Base-by-base conservation (phyloP, 306 rosid species). In the Biancaea sappan region DNA sequence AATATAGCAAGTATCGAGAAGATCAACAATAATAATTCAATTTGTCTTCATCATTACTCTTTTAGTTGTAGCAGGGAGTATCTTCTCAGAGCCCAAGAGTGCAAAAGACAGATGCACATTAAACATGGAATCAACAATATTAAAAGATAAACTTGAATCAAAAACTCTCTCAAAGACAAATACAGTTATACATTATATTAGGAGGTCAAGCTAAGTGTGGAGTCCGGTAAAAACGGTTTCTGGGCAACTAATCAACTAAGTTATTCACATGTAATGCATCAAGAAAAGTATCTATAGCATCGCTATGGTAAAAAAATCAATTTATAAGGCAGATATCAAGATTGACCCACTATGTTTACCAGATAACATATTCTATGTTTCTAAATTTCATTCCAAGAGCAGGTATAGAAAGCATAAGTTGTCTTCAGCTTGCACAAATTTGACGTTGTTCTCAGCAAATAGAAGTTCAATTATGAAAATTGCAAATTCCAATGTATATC, bases 301-400 rank as follows among this genome's bases (percentile, higher is more conserved):
- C 50, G 71, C 21, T 31, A 66, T 13, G 44, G 50, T 56, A 67
- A 59, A 66, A 57, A 48, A 73, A 71, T 56, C 26, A 56, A 64
- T 26, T 62, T 43, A 25, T 63, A 18, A 58, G 75, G 68, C 82
- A 44, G 66, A 62, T 79, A 62, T 52, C 29, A 25, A 31, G 41
- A 32, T 41, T 29, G 40, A 44, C 58, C 75, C 48, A 37, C 50
- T 29, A 34, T 8, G 35, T 6, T 26, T 29, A 51, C 11, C 10
- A 15, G 25, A 60, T n/a, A 15, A 18, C 46, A 34, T 2, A 34
- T n/a, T 50, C 8, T 32, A 21, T 18, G 44, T 29, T 60, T 32
- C 48, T 31, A 44, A 52, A 53, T 35, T 77, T 43, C 72, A 35
- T 50, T 18, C 71, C 47, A 66, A 71, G 43, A 38, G 43, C 8